Evolutionary conservation across 2,329 filamentous ascomycete species (phyloP), one percentile per base, ranked within the genome.

Genomic region (Colletotrichum sp.): DNA sequence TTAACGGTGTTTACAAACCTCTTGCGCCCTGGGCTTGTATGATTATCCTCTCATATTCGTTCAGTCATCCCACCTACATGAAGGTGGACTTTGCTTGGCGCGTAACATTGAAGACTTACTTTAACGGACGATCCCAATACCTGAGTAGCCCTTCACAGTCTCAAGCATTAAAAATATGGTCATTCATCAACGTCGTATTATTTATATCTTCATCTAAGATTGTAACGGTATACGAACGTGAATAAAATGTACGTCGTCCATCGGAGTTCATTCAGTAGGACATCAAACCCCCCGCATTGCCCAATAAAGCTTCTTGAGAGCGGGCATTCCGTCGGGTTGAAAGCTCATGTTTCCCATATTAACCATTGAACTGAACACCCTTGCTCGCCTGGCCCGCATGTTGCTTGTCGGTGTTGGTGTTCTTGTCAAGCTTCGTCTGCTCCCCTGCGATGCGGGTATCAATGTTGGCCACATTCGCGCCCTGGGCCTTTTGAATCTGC

Each of bases 381-480:
- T 82, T 79, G 77, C 83, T 85, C 34, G 80, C 73, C 74, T 83
- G 67, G 30, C 84, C 84, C 10, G 83, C 82, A 3, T 79, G 77
- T 21, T 79, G 78, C 71, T 81, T 69, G 79, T 87, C 85, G 3
- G 77, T 77, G 13, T 83, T 81, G 66, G 91, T 85, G 81, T 91
- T 91, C 73, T 84, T 90, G 75, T 87, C 82, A 69, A 91, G 83
- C 84, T 91, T 91, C 64, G 78, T 87, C 77, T 83, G 80, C 82
- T 91, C 86, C 34, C 32, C 32, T 18, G 61, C 32, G 61, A 63
- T 63, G 34, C 61, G 61, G 14, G 81, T 80, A n/a, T 84, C 84
- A 28, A 90, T 82, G 79, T 88, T 84, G 38, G 74, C 84, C 24
- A 84, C 79, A 30, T 85, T 85, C 36, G 81, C 79, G 69, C 87